phyloP scores from a whole-genome alignment of 345 rosid genomes.

The Dipteronia sinensis region DNA sequence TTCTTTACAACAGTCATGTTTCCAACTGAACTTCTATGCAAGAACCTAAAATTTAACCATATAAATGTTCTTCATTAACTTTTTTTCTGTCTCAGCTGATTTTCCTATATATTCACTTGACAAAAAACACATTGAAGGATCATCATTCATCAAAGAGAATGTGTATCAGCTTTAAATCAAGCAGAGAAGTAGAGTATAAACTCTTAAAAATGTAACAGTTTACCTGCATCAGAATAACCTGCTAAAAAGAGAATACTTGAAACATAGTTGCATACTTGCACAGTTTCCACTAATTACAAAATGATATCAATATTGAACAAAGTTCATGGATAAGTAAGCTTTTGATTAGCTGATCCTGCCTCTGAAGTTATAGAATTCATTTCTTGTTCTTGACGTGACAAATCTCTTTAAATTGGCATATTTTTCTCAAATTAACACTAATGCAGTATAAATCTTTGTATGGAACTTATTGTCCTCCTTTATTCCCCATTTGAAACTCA shows the following conservation, averaged over 20 bases:
- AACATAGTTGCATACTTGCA: background rate
- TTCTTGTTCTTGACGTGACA: background rate
- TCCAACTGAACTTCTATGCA: background rate
- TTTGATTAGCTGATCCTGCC: background rate
- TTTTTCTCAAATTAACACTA: background rate
- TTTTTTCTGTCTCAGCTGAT: background rate
- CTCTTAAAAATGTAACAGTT: background rate
- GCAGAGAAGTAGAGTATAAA: background rate
- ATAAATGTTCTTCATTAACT: background rate
- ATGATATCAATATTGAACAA: conserved; percentile 5
- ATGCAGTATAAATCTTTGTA: background rate
- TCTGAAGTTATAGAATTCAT: background rate
- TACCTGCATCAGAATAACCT: background rate
- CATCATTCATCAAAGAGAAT: background rate
- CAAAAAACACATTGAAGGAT: background rate
- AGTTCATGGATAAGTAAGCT: background rate
- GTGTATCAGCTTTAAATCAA: too few species aligned
- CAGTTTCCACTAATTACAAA: background rate
- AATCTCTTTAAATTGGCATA: background rate
- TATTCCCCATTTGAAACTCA: background rate
- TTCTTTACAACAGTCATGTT: background rate
- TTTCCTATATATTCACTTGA: background rate
- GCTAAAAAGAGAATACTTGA: background rate
- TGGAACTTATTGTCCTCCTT: background rate
- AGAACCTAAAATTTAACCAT: background rate